Evolutionary conservation across 176 grass and related monocot species (phyloP).

Genomic region (Urochloa ruziziensis): DNA sequence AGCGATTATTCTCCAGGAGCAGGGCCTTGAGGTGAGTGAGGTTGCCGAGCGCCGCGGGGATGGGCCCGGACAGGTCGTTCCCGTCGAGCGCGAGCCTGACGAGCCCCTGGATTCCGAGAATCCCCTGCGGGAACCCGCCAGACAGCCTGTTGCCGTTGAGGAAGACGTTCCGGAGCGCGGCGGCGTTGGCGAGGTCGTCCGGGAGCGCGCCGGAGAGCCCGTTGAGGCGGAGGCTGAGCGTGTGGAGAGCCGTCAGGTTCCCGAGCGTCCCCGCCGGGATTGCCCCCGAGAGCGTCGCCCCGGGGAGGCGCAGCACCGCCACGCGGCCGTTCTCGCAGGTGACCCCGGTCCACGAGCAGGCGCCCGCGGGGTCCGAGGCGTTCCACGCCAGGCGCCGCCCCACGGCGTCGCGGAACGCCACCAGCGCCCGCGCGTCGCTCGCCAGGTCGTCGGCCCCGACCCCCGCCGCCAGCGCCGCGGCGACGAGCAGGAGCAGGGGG

Average conservation of each 20-base stretch:
- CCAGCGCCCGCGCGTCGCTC: constrained; percentile 42
- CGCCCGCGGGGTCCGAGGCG: not conserved
- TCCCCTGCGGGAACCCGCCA: constrained; percentile 37
- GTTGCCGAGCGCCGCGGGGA: constrained; percentile 42
- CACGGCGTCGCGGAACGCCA: constrained; percentile 57
- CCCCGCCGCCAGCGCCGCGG: not conserved
- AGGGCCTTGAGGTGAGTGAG: constrained; percentile 42
- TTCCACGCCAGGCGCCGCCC: constrained; percentile 49
- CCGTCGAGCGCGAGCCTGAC: constrained; percentile 40
- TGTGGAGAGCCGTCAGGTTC: constrained; percentile 61
- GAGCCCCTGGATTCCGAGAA: constrained; percentile 38
- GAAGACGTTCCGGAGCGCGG: constrained; percentile 46
- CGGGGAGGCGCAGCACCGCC: constrained; percentile 48
- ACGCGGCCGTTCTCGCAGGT: constrained; percentile 45
- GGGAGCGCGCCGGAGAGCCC: constrained; percentile 46
- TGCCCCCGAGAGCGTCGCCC: constrained; percentile 21
- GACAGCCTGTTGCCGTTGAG: constrained; percentile 58
- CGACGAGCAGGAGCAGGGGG: not conserved
- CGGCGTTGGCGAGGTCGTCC: constrained; percentile 20
- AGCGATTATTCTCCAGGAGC: constrained; percentile 54
- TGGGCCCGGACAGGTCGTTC: constrained; percentile 40
- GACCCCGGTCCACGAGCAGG: constrained; percentile 60
- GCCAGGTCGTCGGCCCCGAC: constrained; percentile 40
- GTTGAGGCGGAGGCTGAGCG: constrained; percentile 67
- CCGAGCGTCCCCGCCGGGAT: constrained; percentile 46